A percentile compares a stretch with the other conserved stretches of the same genome.
These are phyloP conservation scores for Forsythia suspensa DNA, from an alignment of 257 asterid genomes.

Conservation along the genomic window DNA sequence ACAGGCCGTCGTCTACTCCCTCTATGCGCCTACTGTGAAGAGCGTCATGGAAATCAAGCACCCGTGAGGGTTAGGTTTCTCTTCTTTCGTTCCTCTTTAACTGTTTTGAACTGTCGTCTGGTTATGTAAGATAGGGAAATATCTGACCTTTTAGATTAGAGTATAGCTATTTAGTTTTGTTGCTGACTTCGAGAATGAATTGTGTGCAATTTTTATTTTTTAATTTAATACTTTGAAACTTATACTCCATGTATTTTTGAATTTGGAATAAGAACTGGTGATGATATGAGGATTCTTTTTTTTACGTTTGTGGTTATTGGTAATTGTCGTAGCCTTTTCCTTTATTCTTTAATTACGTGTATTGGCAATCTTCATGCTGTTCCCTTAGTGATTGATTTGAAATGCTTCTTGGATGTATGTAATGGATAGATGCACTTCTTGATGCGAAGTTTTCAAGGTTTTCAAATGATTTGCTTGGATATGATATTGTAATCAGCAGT, in stretches of 20 bases:
- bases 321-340: neutral
- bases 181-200: neutral
- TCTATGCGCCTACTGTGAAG: constrained; percentile 66
- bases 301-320: neutral
- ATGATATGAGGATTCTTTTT: neutral
- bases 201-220: neutral
- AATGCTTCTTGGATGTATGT: constrained; percentile 1
- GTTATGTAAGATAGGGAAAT: neutral
- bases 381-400: neutral
- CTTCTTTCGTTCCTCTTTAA: neutral
- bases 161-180: neutral
- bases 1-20: constrained; percentile 79
- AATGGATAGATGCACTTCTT: constrained; percentile 1
- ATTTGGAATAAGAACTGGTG: neutral
- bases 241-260: neutral
- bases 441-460: neutral
- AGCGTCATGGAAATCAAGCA: constrained; percentile 74
- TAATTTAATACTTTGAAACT: neutral
- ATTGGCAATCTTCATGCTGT: neutral
- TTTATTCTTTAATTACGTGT: neutral
- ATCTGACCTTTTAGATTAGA: neutral
- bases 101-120: neutral
- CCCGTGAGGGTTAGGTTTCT: constrained; percentile 22
- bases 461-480: neutral
- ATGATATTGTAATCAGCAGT: neutral